These are phyloP conservation scores for Paecilomyces variotii DNA, from an alignment of 2,329 filamentous ascomycete genomes.

Conservation along the genomic window DNA sequence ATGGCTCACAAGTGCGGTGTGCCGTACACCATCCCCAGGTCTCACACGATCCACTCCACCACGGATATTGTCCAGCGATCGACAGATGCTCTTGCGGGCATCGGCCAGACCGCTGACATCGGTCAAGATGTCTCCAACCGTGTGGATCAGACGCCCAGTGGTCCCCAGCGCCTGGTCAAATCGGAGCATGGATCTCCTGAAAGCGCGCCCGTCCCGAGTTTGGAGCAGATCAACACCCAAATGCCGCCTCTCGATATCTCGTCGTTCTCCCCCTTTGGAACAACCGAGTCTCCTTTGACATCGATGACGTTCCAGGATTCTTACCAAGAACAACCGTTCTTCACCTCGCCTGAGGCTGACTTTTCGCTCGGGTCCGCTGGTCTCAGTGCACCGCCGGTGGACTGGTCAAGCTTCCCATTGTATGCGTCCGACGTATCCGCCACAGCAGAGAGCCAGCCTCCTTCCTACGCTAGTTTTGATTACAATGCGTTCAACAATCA, in stretches of 20 bases:
- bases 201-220: constrained; percentile 17
- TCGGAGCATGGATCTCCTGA: constrained; percentile 42
- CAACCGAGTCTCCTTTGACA: constrained; percentile 23
- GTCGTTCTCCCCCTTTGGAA: constrained; percentile 25
- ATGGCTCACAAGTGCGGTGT: constrained; percentile 54
- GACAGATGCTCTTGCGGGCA: constrained; percentile 43
- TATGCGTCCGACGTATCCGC: constrained; percentile 29
- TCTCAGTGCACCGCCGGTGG: constrained; percentile 35
- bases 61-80: constrained; percentile 42
- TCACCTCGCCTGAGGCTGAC: constrained; percentile 37
- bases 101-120: constrained; percentile 18
- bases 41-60: constrained; percentile 42
- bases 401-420: constrained; percentile 42
- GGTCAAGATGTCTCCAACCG: constrained; percentile 23
- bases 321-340: constrained; percentile 31
- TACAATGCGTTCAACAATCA: constrained; percentile 31
- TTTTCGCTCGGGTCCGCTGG: constrained; percentile 29
- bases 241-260: constrained; percentile 34
- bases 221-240: constrained; percentile 26
- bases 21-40: constrained; percentile 55
- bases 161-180: constrained; percentile 29
- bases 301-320: constrained; percentile 30
- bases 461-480: constrained; percentile 40
- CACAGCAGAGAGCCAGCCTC: constrained; percentile 35
- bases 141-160: constrained; percentile 22